Evolutionary conservation across 257 asterid genomes (phyloP).

Genomic region (Perilla frutescens): DNA sequence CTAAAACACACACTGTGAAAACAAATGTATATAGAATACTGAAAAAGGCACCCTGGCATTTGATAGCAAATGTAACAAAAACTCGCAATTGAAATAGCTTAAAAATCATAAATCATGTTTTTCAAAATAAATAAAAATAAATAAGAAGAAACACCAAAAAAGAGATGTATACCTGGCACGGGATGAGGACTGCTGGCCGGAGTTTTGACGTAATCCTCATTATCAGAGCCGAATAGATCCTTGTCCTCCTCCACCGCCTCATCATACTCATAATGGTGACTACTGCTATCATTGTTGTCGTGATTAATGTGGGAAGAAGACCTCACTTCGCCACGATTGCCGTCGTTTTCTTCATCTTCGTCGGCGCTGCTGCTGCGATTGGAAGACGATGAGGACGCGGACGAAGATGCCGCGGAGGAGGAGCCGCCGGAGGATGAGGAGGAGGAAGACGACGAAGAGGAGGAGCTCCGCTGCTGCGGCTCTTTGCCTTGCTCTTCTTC

Average conservation of each 20-base stretch:
- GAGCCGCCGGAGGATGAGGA: constrained; percentile 56
- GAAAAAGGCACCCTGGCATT: constrained; percentile 1
- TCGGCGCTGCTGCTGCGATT: constrained; percentile 56
- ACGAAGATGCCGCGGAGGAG: constrained; percentile 57
- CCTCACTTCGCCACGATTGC: constrained; percentile 64
- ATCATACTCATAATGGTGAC: constrained; percentile 41
- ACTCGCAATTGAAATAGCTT: not conserved
- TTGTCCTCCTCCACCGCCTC: constrained; percentile 57
- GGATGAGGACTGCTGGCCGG: constrained; percentile 62
- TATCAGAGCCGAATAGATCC: constrained; percentile 96
- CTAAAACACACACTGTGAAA: constrained; percentile 9
- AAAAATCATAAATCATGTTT: constrained; percentile 16
- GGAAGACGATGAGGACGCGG: constrained; percentile 61
- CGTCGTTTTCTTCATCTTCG: constrained; percentile 52
- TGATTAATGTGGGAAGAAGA: constrained; percentile 37
- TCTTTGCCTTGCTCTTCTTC: constrained; percentile 42
- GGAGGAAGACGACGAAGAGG: constrained; percentile 60
- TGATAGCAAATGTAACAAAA: constrained; percentile 11
- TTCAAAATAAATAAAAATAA: not conserved
- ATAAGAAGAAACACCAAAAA: constrained; percentile 1
- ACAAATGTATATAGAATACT: constrained; percentile 1
- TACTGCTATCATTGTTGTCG: constrained; percentile 31
- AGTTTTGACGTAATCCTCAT: constrained; percentile 80
- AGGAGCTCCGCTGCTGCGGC: constrained; percentile 50
- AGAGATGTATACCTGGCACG: constrained; percentile 69